A percentile compares a stretch with the other conserved stretches of the same genome.
These are phyloP conservation scores for Bruguiera gymnorhiza DNA, from an alignment of 345 rosid species.

Conservation along the genomic window DNA sequence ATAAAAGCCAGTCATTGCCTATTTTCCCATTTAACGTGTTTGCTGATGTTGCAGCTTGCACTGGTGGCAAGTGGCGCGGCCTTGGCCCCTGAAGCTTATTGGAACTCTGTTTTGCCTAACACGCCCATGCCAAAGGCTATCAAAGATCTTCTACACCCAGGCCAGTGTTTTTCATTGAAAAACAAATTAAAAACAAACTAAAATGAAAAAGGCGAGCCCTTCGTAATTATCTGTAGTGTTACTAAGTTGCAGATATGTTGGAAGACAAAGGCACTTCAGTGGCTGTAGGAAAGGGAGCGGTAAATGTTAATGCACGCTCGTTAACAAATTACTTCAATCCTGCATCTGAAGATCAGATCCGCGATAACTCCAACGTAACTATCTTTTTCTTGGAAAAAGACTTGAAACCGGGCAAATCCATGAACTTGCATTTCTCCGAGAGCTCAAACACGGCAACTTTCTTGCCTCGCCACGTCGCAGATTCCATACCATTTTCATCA, in stretches of 20 bases:
- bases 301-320: slow-evolving; percentile 53
- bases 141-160: slow-evolving; percentile 42
- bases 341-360: slow-evolving; percentile 64
- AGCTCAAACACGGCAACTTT: slow-evolving; percentile 43
- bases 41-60: slow-evolving; percentile 34
- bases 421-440: slow-evolving; percentile 58
- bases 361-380: slow-evolving; percentile 52
- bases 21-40: too few relatives aligned
- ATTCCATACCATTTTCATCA: slow-evolving; percentile 64
- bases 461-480: slow-evolving; percentile 64
- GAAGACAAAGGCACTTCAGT: too few relatives aligned
- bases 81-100: slow-evolving; percentile 45
- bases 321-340: too few relatives aligned
- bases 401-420: slow-evolving; percentile 43
- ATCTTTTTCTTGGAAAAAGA: slow-evolving; percentile 85
- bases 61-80: slow-evolving; percentile 48
- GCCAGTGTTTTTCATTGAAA: slow-evolving; percentile 10
- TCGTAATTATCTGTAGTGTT: background rate
- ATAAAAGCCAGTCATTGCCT: background rate
- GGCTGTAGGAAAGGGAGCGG: background rate
- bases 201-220: background rate
- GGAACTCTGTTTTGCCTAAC: slow-evolving; percentile 55
- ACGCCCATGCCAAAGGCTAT: slow-evolving; percentile 58
- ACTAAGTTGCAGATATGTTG: slow-evolving; percentile 33
- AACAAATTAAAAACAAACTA: background rate